Evolutionary conservation across 1,284 basidiomycete genomes (phyloP).

Genomic region (Naganishia cerealis): DNA sequence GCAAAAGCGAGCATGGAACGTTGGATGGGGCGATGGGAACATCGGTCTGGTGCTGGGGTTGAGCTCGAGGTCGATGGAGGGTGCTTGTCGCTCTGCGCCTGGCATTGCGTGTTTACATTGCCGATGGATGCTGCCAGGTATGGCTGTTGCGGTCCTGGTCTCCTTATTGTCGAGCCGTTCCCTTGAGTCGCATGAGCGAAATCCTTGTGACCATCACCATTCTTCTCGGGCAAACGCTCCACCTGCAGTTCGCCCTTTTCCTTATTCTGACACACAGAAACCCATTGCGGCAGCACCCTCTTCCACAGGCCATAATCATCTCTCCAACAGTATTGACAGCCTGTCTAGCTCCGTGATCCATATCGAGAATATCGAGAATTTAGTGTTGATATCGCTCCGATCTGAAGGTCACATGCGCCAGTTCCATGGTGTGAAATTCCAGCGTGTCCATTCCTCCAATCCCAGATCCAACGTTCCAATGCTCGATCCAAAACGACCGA

Average conservation of each 20-base stretch:
- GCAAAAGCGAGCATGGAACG: neutral
- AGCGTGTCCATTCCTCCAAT: neutral
- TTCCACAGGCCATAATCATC: too few species aligned
- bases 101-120: neutral
- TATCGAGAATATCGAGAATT: too few species aligned
- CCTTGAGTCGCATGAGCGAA: neutral
- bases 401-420: neutral
- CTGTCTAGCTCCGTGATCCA: too few species aligned
- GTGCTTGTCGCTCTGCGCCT: neutral
- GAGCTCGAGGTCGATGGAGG: too few species aligned
- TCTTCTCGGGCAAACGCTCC: neutral
- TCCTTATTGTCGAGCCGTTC: neutral
- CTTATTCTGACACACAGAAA: neutral
- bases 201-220: too few species aligned
- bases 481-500: slow-evolving; percentile 1
- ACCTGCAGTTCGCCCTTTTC: neutral
- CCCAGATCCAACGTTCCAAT: neutral
- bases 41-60: too few species aligned
- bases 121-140: neutral
- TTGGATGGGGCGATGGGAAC: neutral
- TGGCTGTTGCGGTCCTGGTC: neutral
- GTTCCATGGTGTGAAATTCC: neutral
- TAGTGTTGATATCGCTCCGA: neutral
- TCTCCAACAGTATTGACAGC: too few species aligned
- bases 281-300: too few species aligned